Percentiles rank a stretch among this genome's conserved stretches.
Evolutionary conservation across 2,329 filamentous ascomycete species (phyloP).

Genomic region (Leptographium lundbergii): DNA sequence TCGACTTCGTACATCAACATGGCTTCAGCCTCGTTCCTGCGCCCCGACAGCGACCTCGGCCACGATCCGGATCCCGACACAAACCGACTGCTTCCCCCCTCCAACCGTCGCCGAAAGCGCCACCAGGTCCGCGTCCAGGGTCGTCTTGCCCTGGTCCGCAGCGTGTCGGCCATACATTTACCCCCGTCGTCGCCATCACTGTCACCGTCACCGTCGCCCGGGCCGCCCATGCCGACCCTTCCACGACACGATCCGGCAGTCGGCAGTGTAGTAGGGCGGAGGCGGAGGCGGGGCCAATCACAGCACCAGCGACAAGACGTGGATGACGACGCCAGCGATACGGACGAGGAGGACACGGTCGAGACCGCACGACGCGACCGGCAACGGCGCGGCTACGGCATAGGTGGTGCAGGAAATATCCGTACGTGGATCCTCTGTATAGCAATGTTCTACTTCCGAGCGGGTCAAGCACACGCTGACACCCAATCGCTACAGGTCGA

Average conservation of each 20-base stretch:
- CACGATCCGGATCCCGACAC: background rate
- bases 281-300: background rate
- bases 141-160: conserved; percentile 22
- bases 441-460: background rate
- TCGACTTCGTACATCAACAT: background rate
- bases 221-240: too few species aligned
- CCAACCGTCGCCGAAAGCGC: conserved; percentile 8
- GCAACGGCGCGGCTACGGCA: conserved; percentile 25
- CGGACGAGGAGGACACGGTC: background rate
- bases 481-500: background rate
- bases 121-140: conserved; percentile 26
- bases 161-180: conserved; percentile 20
- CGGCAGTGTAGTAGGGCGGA: background rate
- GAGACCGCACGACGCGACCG: conserved; percentile 18
- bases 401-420: conserved; percentile 27
- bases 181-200: background rate
- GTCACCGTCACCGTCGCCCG: background rate
- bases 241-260: background rate
- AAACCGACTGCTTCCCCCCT: conserved; percentile 17
- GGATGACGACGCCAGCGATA: background rate
- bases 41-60: background rate
- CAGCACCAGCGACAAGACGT: background rate
- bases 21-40: background rate
- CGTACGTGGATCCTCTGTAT: conserved; percentile 18
- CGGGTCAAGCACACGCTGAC: background rate